Percentiles rank a stretch among this genome's conserved stretches.
These are phyloP conservation scores for Rhodosorus marinus DNA, from an alignment of 23 red algal species.

Conservation along the genomic window DNA sequence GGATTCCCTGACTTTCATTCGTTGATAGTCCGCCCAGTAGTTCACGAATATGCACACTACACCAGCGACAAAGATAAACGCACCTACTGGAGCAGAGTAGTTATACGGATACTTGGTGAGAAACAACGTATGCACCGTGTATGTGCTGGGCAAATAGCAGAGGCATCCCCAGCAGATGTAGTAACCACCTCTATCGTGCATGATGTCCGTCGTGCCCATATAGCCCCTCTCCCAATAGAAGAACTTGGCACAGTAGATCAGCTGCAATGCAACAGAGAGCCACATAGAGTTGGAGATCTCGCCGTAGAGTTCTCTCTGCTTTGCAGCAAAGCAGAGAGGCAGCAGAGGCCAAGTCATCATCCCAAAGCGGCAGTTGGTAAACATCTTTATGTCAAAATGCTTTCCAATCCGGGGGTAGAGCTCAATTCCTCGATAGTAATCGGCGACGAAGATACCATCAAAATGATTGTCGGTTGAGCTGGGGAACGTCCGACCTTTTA, in stretches of 20 bases:
- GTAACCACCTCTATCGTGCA: conserved; percentile 58
- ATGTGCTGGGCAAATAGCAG: conserved; percentile 33
- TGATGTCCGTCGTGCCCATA: conserved; percentile 36
- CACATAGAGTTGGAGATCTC: conserved; percentile 41
- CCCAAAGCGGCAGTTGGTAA: conserved; percentile 49
- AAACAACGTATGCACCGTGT: conserved; percentile 40
- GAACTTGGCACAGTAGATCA: conserved; percentile 67
- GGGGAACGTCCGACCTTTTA: conserved; percentile 29
- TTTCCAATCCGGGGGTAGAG: conserved; percentile 37
- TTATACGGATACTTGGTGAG: conserved; percentile 16
- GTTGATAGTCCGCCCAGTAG: conserved; percentile 31
- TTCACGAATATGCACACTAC: conserved; percentile 19
- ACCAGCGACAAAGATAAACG: conserved; percentile 6
- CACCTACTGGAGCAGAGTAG: not conserved
- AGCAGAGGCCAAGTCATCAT: conserved; percentile 61
- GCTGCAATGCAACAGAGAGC: conserved; percentile 30
- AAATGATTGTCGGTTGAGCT: conserved; percentile 25
- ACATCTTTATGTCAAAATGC: conserved; percentile 35
- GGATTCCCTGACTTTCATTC: conserved; percentile 22
- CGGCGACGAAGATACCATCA: conserved; percentile 26
- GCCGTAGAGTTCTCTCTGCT: conserved; percentile 31
- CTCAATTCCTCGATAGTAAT: conserved; percentile 50
- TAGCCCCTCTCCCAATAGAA: conserved; percentile 60
- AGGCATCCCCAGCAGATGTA: conserved; percentile 64
- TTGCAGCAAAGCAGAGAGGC: conserved; percentile 15